Percentiles rank a stretch among this genome's conserved stretches.
Conservation (phyloP, 179 eudicot species). For the Pouteria campechiana region DNA sequence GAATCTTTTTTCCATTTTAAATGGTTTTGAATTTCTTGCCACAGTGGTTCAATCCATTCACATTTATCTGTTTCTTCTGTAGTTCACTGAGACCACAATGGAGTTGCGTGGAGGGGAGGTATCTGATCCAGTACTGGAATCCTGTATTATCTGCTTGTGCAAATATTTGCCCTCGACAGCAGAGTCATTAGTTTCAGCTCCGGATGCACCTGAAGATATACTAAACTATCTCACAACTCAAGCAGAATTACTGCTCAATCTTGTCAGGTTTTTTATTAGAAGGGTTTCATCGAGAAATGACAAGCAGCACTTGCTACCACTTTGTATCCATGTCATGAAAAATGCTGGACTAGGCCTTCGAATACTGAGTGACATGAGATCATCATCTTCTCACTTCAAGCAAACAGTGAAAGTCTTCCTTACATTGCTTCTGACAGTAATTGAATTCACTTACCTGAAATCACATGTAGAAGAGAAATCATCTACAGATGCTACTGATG, state of each 20-base stretch:
- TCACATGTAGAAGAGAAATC: constrained; percentile 13
- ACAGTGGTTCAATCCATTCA: no score
- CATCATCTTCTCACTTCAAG: constrained; percentile 25
- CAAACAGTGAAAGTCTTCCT: constrained; percentile 37
- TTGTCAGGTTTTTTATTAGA: constrained; percentile 26
- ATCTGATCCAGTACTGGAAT: constrained; percentile 32
- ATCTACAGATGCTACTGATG: constrained; percentile 24
- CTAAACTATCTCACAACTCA: constrained; percentile 49
- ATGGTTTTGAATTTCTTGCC: neutral
- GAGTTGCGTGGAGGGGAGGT: constrained; percentile 21
- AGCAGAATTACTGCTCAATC: constrained; percentile 59
- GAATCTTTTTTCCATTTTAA: neutral
- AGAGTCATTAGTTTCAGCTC: constrained; percentile 28
- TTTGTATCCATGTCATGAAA: constrained; percentile 39
- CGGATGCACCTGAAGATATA: constrained; percentile 47
- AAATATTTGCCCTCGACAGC: constrained; percentile 34
- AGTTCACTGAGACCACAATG: constrained; percentile 28
- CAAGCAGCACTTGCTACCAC: no score
- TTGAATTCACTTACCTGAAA: constrained; percentile 21
- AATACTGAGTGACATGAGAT: constrained; percentile 38
- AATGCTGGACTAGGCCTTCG: constrained; percentile 52
- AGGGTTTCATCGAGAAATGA: no score
- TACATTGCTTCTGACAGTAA: constrained; percentile 31
- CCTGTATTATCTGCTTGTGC: constrained; percentile 50
- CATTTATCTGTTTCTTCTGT: constrained; percentile 10